Evolutionary conservation across 2,329 filamentous ascomycete species (phyloP), one percentile per base, ranked within the genome.

Genomic region (Dryadomyces quercivorus): DNA sequence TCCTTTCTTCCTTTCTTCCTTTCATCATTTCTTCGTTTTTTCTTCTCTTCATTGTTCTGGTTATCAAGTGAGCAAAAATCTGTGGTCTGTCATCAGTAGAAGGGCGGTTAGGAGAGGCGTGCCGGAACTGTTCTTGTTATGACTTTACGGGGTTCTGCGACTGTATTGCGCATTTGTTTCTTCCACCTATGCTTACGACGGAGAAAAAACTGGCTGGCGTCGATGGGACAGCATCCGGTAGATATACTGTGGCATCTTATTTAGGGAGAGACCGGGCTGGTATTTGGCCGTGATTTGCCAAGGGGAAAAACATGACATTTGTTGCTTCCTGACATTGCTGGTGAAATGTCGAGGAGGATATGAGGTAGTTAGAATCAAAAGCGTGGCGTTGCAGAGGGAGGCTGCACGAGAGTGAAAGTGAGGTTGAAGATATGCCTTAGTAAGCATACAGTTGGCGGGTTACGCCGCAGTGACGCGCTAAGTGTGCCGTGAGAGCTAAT

Each of bases 181-280:
- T 50, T 42, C 20, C 20, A 22, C 22, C 38, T 51, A 22, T 42
- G 18, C 20, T 42, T 51, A 21, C 21, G 18, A 51, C 21, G 36
- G 42, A 20, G 10, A 8, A 34, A 21, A 50, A 51, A 26, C 9
- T 43, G 50, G 50, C 38, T 31, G 50, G 50, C 38, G 50, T 51
- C 50, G 10, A n/a, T 44, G 50, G 50, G 38, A 51, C 48, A 50
- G 48, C 48, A 50, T 42, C 36, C 47, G 36, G 48, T 42, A 50
- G 36, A 36, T 15, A 38, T 18, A 18, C 31, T 13, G 18, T 50
- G 36, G 36, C 36, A 15, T 50, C 15, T 21, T 50, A 18, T 31
- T 5, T 31, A 6, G 12, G n/a, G n/a, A 21, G 47, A 36, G 26
- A 31, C 26, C 26, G 26, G 26, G 26, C 26, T 31, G 26, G 26